Evolutionary conservation across 2,329 filamentous ascomycete genomes (phyloP), one percentile per base, ranked within the genome.

Genomic region (Niveomyces coronatus): DNA sequence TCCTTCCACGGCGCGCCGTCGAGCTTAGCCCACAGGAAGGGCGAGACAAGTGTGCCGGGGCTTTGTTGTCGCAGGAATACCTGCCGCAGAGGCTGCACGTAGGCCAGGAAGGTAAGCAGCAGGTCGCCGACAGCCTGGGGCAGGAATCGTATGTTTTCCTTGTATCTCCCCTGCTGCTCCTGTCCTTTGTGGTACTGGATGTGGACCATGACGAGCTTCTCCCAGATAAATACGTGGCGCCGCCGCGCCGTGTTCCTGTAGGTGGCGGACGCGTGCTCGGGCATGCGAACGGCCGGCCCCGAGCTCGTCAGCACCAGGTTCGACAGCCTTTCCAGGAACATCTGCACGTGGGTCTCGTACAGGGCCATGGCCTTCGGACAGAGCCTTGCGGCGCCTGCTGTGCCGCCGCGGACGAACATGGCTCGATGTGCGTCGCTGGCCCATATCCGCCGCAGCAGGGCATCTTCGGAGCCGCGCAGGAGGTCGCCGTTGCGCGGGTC

Each of bases 61-160:
- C 15, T 20, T 23, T 27, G 20, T 19, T 37, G 19, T 13, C 36
- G 31, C 13, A 43, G 33, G 28, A 43, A 43, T 16, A 43, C 24
- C 19, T 35, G 32, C 13, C 30, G 31, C 31, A 43, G 33, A 14
- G 28, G 26, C 32, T 30, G 33, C 20, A 41, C 28, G n/a, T 29
- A 15, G 13, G 26, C 18, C 14, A 40, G 37, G n/a, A n/a, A 37
- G n/a, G 30, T 37, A 9, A 40, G 16, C 13, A 39, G 9, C 8
- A 44, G 34, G 13, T 37, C 28, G 4, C 14, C 24, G 27, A 44
- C 39, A 4, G n/a, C 9, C 4, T 17, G 14, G 11, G 26, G 34
- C 14, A 44, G 16, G 18, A 44, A 44, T 10, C 23, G 28, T 15
- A 40, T 44, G 29, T 41, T 44, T 18, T 44, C 22, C 14, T 9